Evolutionary conservation across 305 asterid species (phyloP).

Genomic region (Rubia peregrina): DNA sequence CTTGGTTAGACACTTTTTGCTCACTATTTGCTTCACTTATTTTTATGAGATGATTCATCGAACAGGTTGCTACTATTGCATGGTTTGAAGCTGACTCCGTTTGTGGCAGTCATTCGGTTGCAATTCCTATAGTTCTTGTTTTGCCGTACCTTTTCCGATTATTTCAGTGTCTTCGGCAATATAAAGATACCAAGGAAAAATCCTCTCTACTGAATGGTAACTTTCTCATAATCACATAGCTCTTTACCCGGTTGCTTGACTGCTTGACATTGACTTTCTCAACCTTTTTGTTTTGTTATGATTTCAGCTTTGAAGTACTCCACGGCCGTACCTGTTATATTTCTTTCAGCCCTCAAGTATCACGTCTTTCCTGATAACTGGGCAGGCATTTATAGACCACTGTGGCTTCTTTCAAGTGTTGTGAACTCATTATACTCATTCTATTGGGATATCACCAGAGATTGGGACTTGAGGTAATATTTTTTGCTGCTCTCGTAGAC

Average conservation of each 20-base stretch:
- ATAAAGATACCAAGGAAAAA: conserved; percentile 87
- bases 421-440: conserved; percentile 85
- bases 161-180: conserved; percentile 96
- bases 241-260: background rate
- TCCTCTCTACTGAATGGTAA: conserved; percentile 77
- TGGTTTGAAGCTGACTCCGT: conserved; percentile 99
- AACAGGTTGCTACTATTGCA: conserved; percentile 95
- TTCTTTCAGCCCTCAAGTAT: conserved; percentile 91
- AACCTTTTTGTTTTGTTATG: conserved; percentile 2
- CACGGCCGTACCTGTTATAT: conserved; percentile 91
- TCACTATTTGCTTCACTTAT: conserved; percentile 9
- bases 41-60: conserved; percentile 16
- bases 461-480: conserved; percentile 92
- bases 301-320: conserved; percentile 93
- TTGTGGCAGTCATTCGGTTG: conserved; percentile 97
- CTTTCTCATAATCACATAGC: conserved; percentile 6
- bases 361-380: conserved; percentile 79
- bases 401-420: conserved; percentile 88
- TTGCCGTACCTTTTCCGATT: conserved; percentile 90
- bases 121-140: conserved; percentile 83
- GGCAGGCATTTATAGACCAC: conserved; percentile 66
- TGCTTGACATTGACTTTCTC: background rate
- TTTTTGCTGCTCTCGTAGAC: conserved; percentile 5
- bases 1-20: background rate
- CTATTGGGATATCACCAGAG: conserved; percentile 51